phyloP scores from a whole-genome alignment of 345 rosid species.

The Chamaenerion angustifolium region DNA sequence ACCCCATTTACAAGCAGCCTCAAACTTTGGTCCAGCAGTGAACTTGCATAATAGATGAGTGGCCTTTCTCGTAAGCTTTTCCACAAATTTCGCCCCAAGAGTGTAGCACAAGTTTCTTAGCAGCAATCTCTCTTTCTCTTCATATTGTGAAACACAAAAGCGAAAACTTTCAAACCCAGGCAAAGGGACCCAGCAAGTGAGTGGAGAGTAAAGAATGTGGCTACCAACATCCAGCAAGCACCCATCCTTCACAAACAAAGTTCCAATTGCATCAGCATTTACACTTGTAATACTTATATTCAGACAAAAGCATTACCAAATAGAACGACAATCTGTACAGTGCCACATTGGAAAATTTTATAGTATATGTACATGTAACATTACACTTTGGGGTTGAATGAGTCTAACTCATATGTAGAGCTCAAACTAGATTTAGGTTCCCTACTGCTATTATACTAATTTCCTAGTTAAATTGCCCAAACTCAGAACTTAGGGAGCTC shows the following conservation, averaged over 20 bases:
- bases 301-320: constrained; percentile 1
- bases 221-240: constrained; percentile 61
- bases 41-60: constrained; percentile 82
- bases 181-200: constrained; percentile 71
- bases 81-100: constrained; percentile 65
- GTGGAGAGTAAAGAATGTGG: constrained; percentile 86
- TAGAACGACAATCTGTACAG: neutral
- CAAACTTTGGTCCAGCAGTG: constrained; percentile 57
- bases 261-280: constrained; percentile 8
- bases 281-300: neutral
- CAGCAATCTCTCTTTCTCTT: constrained; percentile 59
- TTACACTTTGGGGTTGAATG: too few relatives aligned
- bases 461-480: too few relatives aligned
- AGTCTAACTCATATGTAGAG: too few relatives aligned
- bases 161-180: constrained; percentile 65
- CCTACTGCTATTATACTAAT: too few relatives aligned
- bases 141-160: constrained; percentile 73
- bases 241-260: constrained; percentile 52
- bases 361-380: too few relatives aligned
- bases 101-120: constrained; percentile 65
- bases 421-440: too few relatives aligned
- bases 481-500: too few relatives aligned
- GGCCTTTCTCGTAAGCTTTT: constrained; percentile 55
- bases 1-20: constrained; percentile 70
- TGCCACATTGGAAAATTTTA: too few relatives aligned